Conservation (phyloP, 495 filamentous ascomycete genomes). For the Astrothelium subdiscretum region DNA sequence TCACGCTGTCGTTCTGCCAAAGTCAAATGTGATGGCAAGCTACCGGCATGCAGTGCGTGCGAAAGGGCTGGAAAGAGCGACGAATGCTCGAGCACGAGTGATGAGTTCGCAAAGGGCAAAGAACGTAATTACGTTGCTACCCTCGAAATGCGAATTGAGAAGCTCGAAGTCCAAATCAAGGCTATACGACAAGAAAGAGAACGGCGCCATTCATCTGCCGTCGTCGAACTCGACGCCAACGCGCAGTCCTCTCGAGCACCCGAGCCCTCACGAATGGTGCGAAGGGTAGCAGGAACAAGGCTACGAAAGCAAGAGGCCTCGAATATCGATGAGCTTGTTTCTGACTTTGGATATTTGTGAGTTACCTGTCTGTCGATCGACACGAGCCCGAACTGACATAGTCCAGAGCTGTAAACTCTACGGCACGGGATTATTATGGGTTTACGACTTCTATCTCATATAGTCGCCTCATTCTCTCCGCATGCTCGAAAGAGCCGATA, state of each 20-base stretch:
- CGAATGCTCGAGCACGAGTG: conserved; percentile 85
- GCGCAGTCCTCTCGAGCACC: conserved; percentile 21
- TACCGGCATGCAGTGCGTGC: conserved; percentile 87
- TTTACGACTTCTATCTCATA: conserved; percentile 78
- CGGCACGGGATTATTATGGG: conserved; percentile 80
- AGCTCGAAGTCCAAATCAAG: conserved; percentile 59
- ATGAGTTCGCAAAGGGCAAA: conserved; percentile 88
- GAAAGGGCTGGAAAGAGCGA: conserved; percentile 68
- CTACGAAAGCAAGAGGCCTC: conserved; percentile 27
- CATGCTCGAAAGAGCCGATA: conserved; percentile 53
- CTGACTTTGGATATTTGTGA: conserved; percentile 34
- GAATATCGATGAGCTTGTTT: conserved; percentile 33
- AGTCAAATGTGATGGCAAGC: conserved; percentile 91
- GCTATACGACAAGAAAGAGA: conserved; percentile 24
- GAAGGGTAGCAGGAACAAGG: conserved; percentile 18
- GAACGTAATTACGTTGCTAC: conserved; percentile 92
- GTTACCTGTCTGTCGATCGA: neutral
- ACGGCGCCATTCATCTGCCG: conserved; percentile 20
- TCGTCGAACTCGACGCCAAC: conserved; percentile 20
- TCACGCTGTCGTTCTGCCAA: conserved; percentile 86
- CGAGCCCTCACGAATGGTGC: neutral
- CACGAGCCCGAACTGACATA: neutral
- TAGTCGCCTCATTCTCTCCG: conserved; percentile 65
- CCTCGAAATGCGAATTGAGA: conserved; percentile 76
- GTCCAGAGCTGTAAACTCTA: conserved; percentile 73